A percentile compares a stretch with the other conserved stretches of the same genome.
phyloP scores from a whole-genome alignment of 2,329 filamentous ascomycete species.

The Emmonsia crescens region DNA sequence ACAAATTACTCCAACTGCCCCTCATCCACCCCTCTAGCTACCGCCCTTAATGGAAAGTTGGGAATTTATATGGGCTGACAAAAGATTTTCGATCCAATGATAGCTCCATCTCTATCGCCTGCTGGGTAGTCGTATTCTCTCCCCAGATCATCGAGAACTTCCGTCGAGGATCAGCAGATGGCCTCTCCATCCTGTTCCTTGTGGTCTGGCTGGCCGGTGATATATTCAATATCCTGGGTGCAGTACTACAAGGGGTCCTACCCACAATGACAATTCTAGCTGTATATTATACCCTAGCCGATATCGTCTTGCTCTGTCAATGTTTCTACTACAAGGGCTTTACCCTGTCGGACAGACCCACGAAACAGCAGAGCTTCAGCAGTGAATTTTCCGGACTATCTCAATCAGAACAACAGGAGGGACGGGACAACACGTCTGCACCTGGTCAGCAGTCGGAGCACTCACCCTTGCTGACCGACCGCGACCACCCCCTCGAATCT shows the following conservation, averaged over 20 bases:
- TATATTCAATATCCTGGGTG: constrained; percentile 94
- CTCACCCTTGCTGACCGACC: constrained; percentile 14
- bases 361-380: not conserved
- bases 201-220: constrained; percentile 88
- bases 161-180: constrained; percentile 70
- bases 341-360: constrained; percentile 21
- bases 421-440: not conserved
- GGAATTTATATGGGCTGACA: not conserved
- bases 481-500: not conserved
- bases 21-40: not conserved
- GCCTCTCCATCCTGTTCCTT: constrained; percentile 81
- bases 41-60: not conserved
- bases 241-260: constrained; percentile 77
- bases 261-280: constrained; percentile 96
- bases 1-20: not conserved
- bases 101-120: constrained; percentile 90
- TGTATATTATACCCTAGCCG: constrained; percentile 84
- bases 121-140: constrained; percentile 96
- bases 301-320: constrained; percentile 76
- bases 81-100: not conserved
- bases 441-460: constrained; percentile 13
- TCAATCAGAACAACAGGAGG: constrained; percentile 2
- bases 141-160: constrained; percentile 97
- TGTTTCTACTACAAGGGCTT: constrained; percentile 96
- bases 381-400: not conserved